Conservation (phyloP, 2,329 filamentous ascomycete species). For the Nigrograna mackinnonii region DNA sequence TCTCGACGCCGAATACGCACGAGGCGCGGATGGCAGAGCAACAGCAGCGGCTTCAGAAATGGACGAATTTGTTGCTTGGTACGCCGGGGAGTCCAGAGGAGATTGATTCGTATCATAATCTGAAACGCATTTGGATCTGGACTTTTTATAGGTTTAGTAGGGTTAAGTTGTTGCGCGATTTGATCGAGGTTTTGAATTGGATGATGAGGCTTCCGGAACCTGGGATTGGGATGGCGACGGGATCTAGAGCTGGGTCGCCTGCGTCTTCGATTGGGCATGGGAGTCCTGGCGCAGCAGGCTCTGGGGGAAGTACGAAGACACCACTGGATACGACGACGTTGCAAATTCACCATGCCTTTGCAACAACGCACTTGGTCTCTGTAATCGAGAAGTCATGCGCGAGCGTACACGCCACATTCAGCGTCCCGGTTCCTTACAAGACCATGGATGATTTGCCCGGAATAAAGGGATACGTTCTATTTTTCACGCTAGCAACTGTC, state of each 20-base stretch:
- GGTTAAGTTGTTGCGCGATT: slow-evolving; percentile 29
- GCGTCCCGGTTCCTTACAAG: slow-evolving; percentile 25
- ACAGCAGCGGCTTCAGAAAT: no score
- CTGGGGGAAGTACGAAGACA: slow-evolving; percentile 3
- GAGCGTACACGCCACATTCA: slow-evolving; percentile 25
- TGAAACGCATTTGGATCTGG: slow-evolving; percentile 31
- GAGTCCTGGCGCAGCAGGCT: no score
- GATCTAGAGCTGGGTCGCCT: no score
- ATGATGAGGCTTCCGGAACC: slow-evolving; percentile 27
- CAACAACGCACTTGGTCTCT: slow-evolving; percentile 21
- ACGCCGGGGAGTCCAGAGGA: slow-evolving; percentile 27
- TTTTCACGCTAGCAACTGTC: slow-evolving; percentile 32
- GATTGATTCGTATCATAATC: slow-evolving; percentile 24
- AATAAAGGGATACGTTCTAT: slow-evolving; percentile 27
- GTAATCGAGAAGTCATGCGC: slow-evolving; percentile 28
- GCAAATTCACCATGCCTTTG: slow-evolving; percentile 16
- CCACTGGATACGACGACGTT: slow-evolving; percentile 18
- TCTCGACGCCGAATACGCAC: slow-evolving; percentile 26
- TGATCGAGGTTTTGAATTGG: slow-evolving; percentile 34
- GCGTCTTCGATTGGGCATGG: no score
- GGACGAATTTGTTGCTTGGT: slow-evolving; percentile 23
- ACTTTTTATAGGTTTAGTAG: slow-evolving; percentile 32
- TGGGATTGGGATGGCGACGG: no score
- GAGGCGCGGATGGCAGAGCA: slow-evolving; percentile 20
- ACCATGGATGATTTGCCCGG: slow-evolving; percentile 23